Percentiles rank a stretch among this genome's conserved stretches.
These are phyloP conservation scores for Colletotrichum phormii DNA, from an alignment of 2,329 filamentous ascomycete species.

Conservation along the genomic window DNA sequence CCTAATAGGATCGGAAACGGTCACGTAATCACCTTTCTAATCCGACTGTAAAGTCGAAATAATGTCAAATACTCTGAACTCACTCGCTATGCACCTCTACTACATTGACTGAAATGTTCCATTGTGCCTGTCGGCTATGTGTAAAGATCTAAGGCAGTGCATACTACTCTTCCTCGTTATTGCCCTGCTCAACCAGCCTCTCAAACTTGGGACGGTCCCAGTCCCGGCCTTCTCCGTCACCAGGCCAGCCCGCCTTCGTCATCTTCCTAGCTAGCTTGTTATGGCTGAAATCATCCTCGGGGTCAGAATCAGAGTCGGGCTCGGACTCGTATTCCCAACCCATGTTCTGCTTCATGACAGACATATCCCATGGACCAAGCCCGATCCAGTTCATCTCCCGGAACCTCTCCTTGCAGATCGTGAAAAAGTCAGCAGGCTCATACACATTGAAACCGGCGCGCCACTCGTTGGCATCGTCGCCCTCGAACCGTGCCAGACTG, in stretches of 20 bases:
- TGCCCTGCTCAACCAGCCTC: not conserved
- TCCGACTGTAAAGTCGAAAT: no score
- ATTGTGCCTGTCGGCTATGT: no score
- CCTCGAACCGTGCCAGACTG: slow-evolving; percentile 1
- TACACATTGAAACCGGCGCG: slow-evolving; percentile 26
- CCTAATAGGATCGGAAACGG: no score
- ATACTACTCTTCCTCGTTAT: not conserved
- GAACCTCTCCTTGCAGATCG: slow-evolving; percentile 28
- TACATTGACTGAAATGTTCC: no score
- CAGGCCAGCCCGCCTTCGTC: slow-evolving; percentile 34
- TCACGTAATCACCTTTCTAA: no score
- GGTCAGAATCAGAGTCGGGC: no score
- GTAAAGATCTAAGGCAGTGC: no score
- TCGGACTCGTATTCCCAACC: not conserved
- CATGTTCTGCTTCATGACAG: slow-evolving; percentile 11
- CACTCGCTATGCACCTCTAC: no score
- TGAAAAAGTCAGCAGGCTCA: slow-evolving; percentile 32
- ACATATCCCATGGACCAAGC: not conserved
- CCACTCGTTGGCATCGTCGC: slow-evolving; percentile 9
- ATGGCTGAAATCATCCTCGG: slow-evolving; percentile 16
- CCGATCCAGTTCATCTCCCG: slow-evolving; percentile 32
- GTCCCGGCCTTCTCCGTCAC: slow-evolving; percentile 20
- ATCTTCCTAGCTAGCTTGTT: slow-evolving; percentile 27
- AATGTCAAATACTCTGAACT: no score
- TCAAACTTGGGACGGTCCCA: slow-evolving; percentile 31